These are phyloP conservation scores for Pneumocystis oryctolagi DNA, from an alignment of 1,139 yeast genomes.

Conservation along the genomic window DNA sequence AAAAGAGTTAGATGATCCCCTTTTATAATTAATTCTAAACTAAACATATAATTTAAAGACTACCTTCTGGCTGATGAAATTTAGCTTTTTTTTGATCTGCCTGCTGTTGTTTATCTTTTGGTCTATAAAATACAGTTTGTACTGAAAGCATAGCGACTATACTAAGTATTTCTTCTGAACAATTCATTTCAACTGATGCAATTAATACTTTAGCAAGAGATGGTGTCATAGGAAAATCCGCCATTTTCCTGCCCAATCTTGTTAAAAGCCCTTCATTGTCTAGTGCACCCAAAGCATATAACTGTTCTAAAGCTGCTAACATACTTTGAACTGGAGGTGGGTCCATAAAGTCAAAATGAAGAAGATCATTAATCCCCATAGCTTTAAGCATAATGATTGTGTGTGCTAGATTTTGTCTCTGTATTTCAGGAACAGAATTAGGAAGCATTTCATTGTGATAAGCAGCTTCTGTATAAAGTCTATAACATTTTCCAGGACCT, in stretches of 20 bases:
- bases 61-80: constrained; percentile 20
- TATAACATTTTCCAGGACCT: constrained; percentile 88
- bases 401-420: constrained; percentile 63
- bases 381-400: constrained; percentile 48
- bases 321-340: constrained; percentile 72
- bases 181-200: constrained; percentile 54
- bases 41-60: neutral
- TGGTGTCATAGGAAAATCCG: constrained; percentile 94
- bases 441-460: constrained; percentile 60
- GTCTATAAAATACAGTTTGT: constrained; percentile 71
- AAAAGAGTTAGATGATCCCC: constrained; percentile 83
- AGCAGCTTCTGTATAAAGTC: constrained; percentile 79
- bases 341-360: constrained; percentile 83
- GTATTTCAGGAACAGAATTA: constrained; percentile 77
- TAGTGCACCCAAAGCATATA: constrained; percentile 67
- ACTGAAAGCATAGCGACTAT: constrained; percentile 88
- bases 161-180: constrained; percentile 70
- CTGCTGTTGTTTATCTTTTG: constrained; percentile 56
- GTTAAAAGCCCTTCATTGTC: constrained; percentile 70
- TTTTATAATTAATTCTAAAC: constrained; percentile 25
- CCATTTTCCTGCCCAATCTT: constrained; percentile 62
- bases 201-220: constrained; percentile 69
- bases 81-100: constrained; percentile 69
- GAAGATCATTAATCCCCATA: constrained; percentile 76
- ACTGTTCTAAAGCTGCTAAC: constrained; percentile 65